Base-by-base conservation (phyloP, 805 yeast genomes). In the Candida maris region DNA sequence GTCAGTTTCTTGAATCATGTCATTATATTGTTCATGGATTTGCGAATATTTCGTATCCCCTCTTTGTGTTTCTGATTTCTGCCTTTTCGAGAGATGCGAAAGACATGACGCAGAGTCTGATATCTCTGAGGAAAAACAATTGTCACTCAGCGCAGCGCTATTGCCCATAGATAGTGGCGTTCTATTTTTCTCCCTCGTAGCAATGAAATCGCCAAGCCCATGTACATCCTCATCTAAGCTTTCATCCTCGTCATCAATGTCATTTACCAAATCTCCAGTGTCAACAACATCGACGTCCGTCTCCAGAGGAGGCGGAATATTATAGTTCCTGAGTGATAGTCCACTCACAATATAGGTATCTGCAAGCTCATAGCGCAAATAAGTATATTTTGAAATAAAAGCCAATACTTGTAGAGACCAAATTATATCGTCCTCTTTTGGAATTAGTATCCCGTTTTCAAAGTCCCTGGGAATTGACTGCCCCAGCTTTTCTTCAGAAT, bases 361-460 rank as follows among this genome's bases (percentile, higher is more conserved):
- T 47, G 88, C 94, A 40, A 91, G 65, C 32, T 70, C 71, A 25
- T 78, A 81, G 51, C 89, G 84, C 57, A 89, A 65, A 43, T 77
- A 73, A 0, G 96, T 81, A 53, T 93, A 91, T 60, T 91, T 91
- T 4, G 97, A 88, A 27, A 89, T 85, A 59, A 88, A 91, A 10
- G 97, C 97, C 34, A 93, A 61, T 15, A 93, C 70, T 59, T 91
- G 97, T 36, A 91, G 67, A 4, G 95, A 83, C 96, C 96, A 88
- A 24, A 87, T 80, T 13, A 91, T 85, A 55, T 91, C 98, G 56
- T 91, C 97, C 45, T 85, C 95, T 38, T 86, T 75, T 1, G 97
- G 97, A 5, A 88, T 73, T n/a, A 89, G 71, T 16, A 80, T 77
- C 2, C 95, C 95, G 27, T 82, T 62, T 31, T 67, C 59, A 49